phyloP scores from a whole-genome alignment of 2,329 filamentous ascomycete species.

The Diaporthe longicolla region DNA sequence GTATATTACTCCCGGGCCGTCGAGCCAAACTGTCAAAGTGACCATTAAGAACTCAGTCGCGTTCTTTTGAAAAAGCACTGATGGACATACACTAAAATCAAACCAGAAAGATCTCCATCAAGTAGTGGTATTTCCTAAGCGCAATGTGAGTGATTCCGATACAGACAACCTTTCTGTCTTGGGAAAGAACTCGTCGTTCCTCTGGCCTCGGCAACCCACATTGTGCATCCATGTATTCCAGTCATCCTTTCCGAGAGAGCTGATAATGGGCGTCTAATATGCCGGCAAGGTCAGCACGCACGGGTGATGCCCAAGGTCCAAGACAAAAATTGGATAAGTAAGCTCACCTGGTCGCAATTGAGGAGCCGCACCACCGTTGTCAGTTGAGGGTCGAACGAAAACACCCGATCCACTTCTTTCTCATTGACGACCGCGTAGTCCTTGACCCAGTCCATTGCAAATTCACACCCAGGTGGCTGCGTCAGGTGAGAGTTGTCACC shows the following conservation, averaged over 20 bases:
- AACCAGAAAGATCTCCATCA: neutral
- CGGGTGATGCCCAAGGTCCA: neutral
- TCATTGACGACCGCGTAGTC: neutral
- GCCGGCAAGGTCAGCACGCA: neutral
- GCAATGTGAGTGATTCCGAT: neutral
- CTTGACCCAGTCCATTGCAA: neutral
- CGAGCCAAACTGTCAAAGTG: neutral
- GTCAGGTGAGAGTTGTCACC: too few relatives aligned
- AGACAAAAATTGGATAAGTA: neutral
- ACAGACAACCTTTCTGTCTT: too few relatives aligned
- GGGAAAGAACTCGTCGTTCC: neutral
- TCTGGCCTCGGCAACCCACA: neutral
- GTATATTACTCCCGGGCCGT: neutral
- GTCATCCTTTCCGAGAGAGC: neutral
- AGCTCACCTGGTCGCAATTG: neutral
- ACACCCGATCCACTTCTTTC: neutral
- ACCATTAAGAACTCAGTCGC: neutral
- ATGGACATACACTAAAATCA: conserved; percentile 21
- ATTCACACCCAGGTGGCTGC: too few relatives aligned
- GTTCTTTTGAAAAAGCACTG: neutral
- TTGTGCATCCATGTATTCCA: neutral
- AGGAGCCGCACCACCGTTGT: neutral
- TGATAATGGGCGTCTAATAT: neutral
- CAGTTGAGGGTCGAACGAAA: neutral
- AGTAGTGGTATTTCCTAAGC: neutral